Base-by-base conservation (phyloP, 371 early-diverging fungal species). In the Mucor mucedo region DNA sequence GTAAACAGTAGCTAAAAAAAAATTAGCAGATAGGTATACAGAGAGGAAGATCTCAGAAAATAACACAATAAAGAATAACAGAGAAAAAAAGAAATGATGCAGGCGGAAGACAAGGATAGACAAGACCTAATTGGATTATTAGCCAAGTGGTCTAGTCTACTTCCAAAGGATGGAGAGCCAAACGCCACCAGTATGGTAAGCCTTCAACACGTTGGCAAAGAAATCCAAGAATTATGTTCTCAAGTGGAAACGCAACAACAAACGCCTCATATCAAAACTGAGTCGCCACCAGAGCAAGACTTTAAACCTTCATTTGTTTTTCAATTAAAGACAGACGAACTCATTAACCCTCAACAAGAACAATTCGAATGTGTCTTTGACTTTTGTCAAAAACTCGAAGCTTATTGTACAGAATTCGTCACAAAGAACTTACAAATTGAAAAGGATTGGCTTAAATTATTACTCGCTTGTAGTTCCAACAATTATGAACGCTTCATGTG, bases 331-430 rank as follows among this genome's bases (percentile, higher is more conserved):
- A 28, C 32, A 2, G 58, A 64, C 40, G 35, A 33, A 27, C 8
- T 35, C 5, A 29, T 45, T 3, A 54, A 28, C 8, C 11, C 41
- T 27, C 42, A 33, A 9, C 32, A 9, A 40, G 52, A 52, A 11
- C 55, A 52, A 5, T 67, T 67, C 13, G 52, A 45, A 4, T 67
- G 62, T 28, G 67, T 67, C 5, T 67, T 62, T 38, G 67, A 67
- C 21, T 67, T 67, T 54, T 67, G 67, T 41, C 28, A 29, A 29
- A 28, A 45, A 7, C 48, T 67, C 33, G 52, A 56, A 48, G 39
- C 35, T 28, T 67, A 52, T 48, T 58, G 62, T 30, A 35, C 52
- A 52, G 55, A 42, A n/a, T 21, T 21, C 4, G 9, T 33, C 11
- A 33, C 39, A 29, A 47, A 57, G n/a, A 32, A 52, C 3, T 27